Evolutionary conservation across 1,284 basidiomycete species (phyloP), one percentile per base, ranked within the genome.

Genomic region (Bondarzewia mesenterica): DNA sequence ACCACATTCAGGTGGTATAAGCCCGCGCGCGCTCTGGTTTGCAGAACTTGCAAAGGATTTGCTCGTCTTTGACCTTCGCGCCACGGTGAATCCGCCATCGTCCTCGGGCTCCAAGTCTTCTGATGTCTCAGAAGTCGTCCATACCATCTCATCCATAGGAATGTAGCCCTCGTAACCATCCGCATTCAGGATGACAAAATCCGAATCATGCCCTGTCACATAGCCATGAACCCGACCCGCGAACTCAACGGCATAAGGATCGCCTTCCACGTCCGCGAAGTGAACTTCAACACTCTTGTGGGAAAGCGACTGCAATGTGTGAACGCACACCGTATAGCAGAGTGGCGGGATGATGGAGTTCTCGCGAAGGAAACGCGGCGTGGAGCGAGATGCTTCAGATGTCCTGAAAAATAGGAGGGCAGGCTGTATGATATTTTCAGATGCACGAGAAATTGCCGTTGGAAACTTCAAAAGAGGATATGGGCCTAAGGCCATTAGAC

Each of bases 181-280:
- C 2, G 80, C 71, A 50, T 88, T 83, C 38, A 92, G 70, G 40
- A 93, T 76, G 42, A 87, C 78, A 58, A 87, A 92, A 63, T 93
- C 90, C 1, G 87, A 89, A 69, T 92, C 92, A 52, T 74, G 78
- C 18, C 85, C 88, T 0, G 85, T 70, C 44, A 93, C 84, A 55
- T 84, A 93, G 25, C 78, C 90, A 4, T 78, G 75, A 5, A 89
- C 61, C 47, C 77, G 69, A 7, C 82, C 86, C 0, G 93, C 93
- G 14, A 94, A 70, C 50, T 86, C 84, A 2, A 93, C 90, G 27
- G 88, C 86, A 52, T 82, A 86, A 3, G 86, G 86, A 64, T 96
- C 93, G 3, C 84, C 91, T 64, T 96, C 93, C 58, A 85, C 86
- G 52, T 90, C 82, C 0, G 92, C 89, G 47, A 86, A 84, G 61